Percentiles rank a stretch among this genome's conserved stretches.
Evolutionary conservation across 2,329 filamentous ascomycete genomes (phyloP).

Genomic region (Colletotrichum agaves): DNA sequence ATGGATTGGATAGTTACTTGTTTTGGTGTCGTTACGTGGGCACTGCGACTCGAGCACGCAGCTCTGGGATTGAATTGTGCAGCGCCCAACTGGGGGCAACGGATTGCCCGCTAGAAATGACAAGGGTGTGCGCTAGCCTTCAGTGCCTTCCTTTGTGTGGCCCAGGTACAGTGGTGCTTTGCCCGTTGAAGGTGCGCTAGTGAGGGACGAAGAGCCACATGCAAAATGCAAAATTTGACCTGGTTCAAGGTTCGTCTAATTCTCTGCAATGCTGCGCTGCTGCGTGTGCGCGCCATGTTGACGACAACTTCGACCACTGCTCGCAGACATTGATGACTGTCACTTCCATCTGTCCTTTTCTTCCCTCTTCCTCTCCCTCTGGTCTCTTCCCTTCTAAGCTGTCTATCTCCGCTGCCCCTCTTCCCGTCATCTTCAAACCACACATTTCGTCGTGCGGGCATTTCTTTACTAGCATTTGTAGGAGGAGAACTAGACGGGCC

Average conservation of each 20-base stretch:
- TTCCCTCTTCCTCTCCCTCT: neutral
- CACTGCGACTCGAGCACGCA: conserved; percentile 21
- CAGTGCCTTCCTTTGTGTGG: conserved; percentile 7
- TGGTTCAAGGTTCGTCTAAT: conserved; percentile 37
- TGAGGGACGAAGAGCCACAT: conserved; percentile 37
- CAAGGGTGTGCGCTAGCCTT: conserved; percentile 19
- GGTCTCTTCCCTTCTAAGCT: neutral
- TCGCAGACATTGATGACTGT: conserved; percentile 7
- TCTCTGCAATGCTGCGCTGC: conserved; percentile 19
- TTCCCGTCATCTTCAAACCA: neutral
- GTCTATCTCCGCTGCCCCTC: neutral
- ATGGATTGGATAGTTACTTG: neutral
- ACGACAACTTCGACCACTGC: conserved; percentile 31
- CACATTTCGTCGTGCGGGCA: conserved; percentile 6
- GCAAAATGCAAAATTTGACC: conserved; percentile 39
- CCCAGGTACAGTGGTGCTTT: neutral
- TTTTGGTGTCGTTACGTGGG: conserved; percentile 29
- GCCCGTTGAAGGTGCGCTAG: conserved; percentile 24
- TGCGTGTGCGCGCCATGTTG: conserved; percentile 31
- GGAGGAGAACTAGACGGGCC: conserved; percentile 27
- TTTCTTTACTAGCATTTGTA: conserved; percentile 12
- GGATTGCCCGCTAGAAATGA: conserved; percentile 28
- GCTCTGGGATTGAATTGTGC: neutral
- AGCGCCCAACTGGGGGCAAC: conserved; percentile 11
- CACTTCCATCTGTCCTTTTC: conserved; percentile 5